Conservation (phyloP, 306 rosid species). For the Aeschynomene evenia region DNA sequence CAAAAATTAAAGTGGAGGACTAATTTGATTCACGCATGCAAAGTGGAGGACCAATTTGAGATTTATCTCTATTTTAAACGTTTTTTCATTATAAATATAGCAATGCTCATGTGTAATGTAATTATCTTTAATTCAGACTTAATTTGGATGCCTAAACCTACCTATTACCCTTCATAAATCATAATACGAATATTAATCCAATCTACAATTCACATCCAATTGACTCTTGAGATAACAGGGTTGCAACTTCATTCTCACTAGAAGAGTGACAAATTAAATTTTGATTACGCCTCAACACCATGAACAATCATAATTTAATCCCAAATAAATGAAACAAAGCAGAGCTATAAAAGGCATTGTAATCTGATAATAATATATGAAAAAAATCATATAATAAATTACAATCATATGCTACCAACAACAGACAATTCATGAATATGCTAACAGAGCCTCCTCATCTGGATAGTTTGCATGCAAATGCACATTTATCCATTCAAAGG, state of each 20-base stretch:
- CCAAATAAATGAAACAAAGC: slow-evolving; percentile 24
- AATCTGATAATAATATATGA: neutral
- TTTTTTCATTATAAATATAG: too few relatives aligned
- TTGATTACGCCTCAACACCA: slow-evolving; percentile 25
- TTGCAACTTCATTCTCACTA: slow-evolving; percentile 13
- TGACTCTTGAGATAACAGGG: neutral
- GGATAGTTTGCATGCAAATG: slow-evolving; percentile 50
- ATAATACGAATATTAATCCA: neutral
- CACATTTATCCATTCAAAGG: slow-evolving; percentile 64
- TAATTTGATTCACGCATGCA: too few relatives aligned
- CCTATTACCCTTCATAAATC: neutral
- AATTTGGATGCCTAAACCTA: too few relatives aligned
- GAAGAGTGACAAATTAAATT: slow-evolving; percentile 4
- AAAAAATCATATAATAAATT: too few relatives aligned
- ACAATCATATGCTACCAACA: slow-evolving; percentile 16
- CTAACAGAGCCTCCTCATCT: slow-evolving; percentile 27
- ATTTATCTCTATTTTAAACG: too few relatives aligned
- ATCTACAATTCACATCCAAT: neutral
- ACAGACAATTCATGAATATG: slow-evolving; percentile 15
- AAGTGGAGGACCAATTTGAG: too few relatives aligned
- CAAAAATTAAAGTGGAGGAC: too few relatives aligned
- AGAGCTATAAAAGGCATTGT: slow-evolving; percentile 1
- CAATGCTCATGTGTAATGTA: too few relatives aligned
- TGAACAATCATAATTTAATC: slow-evolving; percentile 7
- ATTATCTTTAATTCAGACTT: too few relatives aligned